Conservation (phyloP, 768 basidiomycete species). For the Naganishia randhawae region DNA sequence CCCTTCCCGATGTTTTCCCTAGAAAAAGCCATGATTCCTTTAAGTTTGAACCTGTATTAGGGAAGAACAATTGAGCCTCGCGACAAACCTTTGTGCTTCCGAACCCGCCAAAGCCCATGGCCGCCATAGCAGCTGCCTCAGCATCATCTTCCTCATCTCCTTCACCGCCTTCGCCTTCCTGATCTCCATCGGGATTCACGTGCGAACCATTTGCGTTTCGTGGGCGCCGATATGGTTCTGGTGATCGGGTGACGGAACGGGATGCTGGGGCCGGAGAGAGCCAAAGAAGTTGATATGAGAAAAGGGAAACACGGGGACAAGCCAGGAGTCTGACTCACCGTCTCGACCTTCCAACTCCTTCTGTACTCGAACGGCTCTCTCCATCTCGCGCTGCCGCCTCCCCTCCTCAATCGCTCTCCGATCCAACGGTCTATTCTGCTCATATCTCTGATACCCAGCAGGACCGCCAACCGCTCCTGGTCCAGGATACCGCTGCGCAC, state of each 20-base stretch:
- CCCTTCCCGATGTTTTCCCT: constrained; percentile 71
- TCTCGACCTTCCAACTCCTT: constrained; percentile 2
- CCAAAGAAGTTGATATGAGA: background rate
- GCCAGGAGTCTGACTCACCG: background rate
- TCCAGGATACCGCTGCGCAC: background rate
- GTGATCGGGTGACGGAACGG: background rate
- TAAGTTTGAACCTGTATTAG: constrained; percentile 56
- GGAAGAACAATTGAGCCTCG: background rate
- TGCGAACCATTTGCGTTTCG: constrained; percentile 18
- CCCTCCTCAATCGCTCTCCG: constrained; percentile 40
- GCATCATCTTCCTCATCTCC: constrained; percentile 53
- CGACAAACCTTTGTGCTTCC: constrained; percentile 77
- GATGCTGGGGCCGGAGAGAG: background rate
- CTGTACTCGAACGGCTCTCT: constrained; percentile 18
- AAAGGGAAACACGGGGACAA: constrained; percentile 4
- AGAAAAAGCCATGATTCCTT: constrained; percentile 69
- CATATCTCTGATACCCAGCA: background rate
- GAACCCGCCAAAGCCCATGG: constrained; percentile 77
- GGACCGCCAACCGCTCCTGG: background rate
- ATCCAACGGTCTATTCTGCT: constrained; percentile 22
- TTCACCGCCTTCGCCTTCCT: constrained; percentile 41
- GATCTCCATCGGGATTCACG: constrained; percentile 37
- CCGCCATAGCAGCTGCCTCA: constrained; percentile 77
- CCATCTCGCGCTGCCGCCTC: constrained; percentile 35
- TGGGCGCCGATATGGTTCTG: constrained; percentile 24